Percentiles rank a stretch among this genome's conserved stretches.
These are phyloP conservation scores for Sclerotiophoma versabilis DNA, from an alignment of 2,329 filamentous ascomycete genomes.

Conservation along the genomic window DNA sequence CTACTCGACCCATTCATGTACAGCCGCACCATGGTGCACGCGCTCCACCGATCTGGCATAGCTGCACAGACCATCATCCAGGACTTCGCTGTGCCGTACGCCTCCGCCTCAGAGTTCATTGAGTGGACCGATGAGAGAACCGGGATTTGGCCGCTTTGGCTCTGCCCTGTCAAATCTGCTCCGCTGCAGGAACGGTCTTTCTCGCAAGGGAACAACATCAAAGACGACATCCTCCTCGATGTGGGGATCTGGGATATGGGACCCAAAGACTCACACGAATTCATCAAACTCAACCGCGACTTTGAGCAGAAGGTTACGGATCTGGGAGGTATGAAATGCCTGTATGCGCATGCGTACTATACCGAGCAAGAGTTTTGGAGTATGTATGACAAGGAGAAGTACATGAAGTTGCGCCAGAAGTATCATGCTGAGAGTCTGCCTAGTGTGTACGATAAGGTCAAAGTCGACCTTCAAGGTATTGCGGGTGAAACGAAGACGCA, in stretches of 20 bases:
- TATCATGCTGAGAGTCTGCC: conserved; percentile 70
- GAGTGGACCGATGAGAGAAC: conserved; percentile 58
- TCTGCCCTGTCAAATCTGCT: conserved; percentile 59
- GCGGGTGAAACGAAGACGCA: conserved; percentile 23
- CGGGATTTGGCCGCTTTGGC: conserved; percentile 64
- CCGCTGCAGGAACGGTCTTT: conserved; percentile 36
- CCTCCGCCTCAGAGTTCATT: conserved; percentile 60
- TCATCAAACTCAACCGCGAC: conserved; percentile 72
- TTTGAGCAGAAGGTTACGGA: conserved; percentile 74
- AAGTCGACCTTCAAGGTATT: conserved; percentile 52
- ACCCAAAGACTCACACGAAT: conserved; percentile 61
- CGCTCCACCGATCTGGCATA: conserved; percentile 65
- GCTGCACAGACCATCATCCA: conserved; percentile 67
- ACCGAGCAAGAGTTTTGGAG: conserved; percentile 73
- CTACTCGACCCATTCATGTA: conserved; percentile 67
- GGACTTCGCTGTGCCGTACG: conserved; percentile 66
- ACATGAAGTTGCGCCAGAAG: conserved; percentile 67
- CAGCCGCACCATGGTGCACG: conserved; percentile 68
- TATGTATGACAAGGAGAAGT: conserved; percentile 68
- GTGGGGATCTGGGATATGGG: conserved; percentile 82
- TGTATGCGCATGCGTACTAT: conserved; percentile 89
- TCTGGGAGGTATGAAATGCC: conserved; percentile 82
- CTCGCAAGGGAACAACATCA: conserved; percentile 38
- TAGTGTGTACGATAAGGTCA: conserved; percentile 73
- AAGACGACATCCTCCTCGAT: conserved; percentile 45